A percentile compares a stretch with the other conserved stretches of the same genome.
Conservation (phyloP, 805 yeast genomes). For the Spathaspora arborariae region DNA sequence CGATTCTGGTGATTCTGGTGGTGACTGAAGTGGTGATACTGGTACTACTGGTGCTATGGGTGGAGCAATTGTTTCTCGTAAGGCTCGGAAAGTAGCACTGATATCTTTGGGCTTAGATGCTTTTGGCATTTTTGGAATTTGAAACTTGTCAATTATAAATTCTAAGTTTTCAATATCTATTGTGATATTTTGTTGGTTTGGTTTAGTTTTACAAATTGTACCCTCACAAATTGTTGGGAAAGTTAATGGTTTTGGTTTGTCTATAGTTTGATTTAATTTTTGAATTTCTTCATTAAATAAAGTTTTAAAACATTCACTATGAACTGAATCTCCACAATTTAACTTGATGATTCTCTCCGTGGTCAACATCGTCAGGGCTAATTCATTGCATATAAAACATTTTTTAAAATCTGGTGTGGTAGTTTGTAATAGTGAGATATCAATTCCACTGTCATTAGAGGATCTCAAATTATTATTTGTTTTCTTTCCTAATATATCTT, state of each 20-base stretch:
- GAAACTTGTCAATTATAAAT: not conserved
- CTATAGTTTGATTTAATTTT: not conserved
- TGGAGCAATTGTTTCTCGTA: not conserved
- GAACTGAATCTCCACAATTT: constrained; percentile 53
- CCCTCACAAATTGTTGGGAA: constrained; percentile 3
- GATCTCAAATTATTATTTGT: not conserved
- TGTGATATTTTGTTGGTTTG: not conserved
- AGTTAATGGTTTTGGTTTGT: not conserved
- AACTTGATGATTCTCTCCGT: constrained; percentile 46
- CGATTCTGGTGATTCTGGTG: not conserved
- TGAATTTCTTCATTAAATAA: constrained; percentile 4
- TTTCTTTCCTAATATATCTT: not conserved
- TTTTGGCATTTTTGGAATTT: not conserved
- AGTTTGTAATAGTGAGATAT: not conserved
- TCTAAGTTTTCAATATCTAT: not conserved
- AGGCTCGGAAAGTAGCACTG: not conserved
- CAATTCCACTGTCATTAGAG: not conserved
- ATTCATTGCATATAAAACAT: constrained; percentile 54
- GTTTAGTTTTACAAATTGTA: constrained; percentile 1
- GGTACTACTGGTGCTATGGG: not conserved
- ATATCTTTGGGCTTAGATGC: not conserved
- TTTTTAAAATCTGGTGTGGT: not conserved
- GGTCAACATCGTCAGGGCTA: constrained; percentile 40
- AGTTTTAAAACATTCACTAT: constrained; percentile 53
- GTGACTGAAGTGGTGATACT: not conserved